A percentile compares a stretch with the other conserved stretches of the same genome.
These are phyloP conservation scores for Xanthoconium stramineum DNA, from an alignment of 768 basidiomycete species.

Conservation along the genomic window DNA sequence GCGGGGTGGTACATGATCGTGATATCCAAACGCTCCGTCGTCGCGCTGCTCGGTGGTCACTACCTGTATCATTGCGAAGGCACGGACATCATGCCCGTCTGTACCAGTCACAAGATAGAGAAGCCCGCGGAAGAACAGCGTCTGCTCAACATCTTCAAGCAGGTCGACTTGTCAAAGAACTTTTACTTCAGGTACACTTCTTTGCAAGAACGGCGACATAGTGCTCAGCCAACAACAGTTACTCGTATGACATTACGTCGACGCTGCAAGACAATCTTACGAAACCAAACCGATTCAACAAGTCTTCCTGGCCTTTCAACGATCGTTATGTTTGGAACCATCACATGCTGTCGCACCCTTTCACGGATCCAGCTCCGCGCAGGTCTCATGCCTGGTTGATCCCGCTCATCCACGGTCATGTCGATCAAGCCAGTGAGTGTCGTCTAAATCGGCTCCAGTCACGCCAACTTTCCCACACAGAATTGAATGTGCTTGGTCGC, in stretches of 20 bases:
- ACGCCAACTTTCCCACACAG: slow-evolving; percentile 38
- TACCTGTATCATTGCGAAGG: slow-evolving; percentile 96
- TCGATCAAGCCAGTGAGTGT: slow-evolving; percentile 93
- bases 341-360: slow-evolving; percentile 73
- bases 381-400: slow-evolving; percentile 78
- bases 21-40: slow-evolving; percentile 85
- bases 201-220: not conserved
- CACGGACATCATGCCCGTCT: slow-evolving; percentile 78
- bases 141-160: slow-evolving; percentile 87
- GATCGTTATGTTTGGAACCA: slow-evolving; percentile 96
- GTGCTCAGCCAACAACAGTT: slow-evolving; percentile 43
- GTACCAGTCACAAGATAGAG: slow-evolving; percentile 78
- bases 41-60: slow-evolving; percentile 91
- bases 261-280: slow-evolving; percentile 91
- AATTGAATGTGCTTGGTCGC: slow-evolving; percentile 85
- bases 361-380: slow-evolving; percentile 41
- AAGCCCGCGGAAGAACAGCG: slow-evolving; percentile 87
- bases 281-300: slow-evolving; percentile 42
- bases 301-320: slow-evolving; percentile 65
- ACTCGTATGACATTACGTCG: slow-evolving; percentile 97
- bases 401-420: slow-evolving; percentile 91
- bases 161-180: slow-evolving; percentile 98
- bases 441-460: not conserved
- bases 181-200: slow-evolving; percentile 87
- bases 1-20: slow-evolving; percentile 96